A percentile compares a stretch with the other conserved stretches of the same genome.
Conservation (phyloP, 2,329 filamentous ascomycete species). For the Colletotrichum navitas region DNA sequence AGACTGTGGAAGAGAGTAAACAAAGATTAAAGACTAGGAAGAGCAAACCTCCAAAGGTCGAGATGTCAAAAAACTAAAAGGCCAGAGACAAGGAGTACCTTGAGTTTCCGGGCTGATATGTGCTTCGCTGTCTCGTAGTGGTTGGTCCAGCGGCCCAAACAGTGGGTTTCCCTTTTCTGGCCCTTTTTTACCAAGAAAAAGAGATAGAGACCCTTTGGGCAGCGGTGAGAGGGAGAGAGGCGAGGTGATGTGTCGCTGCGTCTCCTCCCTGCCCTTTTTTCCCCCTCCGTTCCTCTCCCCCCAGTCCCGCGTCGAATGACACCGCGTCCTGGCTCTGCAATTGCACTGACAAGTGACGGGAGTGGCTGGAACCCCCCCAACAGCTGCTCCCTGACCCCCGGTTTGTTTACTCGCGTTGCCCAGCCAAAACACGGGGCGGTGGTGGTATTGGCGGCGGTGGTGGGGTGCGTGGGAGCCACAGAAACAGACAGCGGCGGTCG, state of each 20-base stretch:
- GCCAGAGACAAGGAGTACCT: conserved; percentile 9
- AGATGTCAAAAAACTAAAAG: neutral
- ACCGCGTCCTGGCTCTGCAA: neutral
- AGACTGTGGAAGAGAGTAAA: neutral
- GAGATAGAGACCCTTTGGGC: conserved; percentile 8
- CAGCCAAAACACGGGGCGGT: conserved; percentile 6
- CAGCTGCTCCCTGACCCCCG: neutral
- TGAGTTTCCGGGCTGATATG: neutral
- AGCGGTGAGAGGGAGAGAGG: conserved; percentile 18
- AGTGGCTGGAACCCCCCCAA: conserved; percentile 30
- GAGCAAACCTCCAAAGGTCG: neutral
- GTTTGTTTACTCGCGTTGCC: conserved; percentile 41
- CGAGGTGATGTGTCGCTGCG: neutral
- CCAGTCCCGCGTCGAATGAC: neutral
- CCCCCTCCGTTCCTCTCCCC: too few relatives aligned
- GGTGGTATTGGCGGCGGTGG: neutral
- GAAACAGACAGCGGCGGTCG: neutral
- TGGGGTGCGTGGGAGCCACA: too few relatives aligned
- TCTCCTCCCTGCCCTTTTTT: too few relatives aligned
- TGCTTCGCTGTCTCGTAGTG: conserved; percentile 41
- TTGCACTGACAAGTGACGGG: conserved; percentile 35
- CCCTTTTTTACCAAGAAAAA: too few relatives aligned
- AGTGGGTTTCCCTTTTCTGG: neutral
- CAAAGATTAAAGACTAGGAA: too few relatives aligned
- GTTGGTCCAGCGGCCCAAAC: conserved; percentile 26